Percentiles rank a stretch among this genome's conserved stretches.
Conservation (phyloP, 176 grass and related monocot genomes). For the Saccharum officinarum region DNA sequence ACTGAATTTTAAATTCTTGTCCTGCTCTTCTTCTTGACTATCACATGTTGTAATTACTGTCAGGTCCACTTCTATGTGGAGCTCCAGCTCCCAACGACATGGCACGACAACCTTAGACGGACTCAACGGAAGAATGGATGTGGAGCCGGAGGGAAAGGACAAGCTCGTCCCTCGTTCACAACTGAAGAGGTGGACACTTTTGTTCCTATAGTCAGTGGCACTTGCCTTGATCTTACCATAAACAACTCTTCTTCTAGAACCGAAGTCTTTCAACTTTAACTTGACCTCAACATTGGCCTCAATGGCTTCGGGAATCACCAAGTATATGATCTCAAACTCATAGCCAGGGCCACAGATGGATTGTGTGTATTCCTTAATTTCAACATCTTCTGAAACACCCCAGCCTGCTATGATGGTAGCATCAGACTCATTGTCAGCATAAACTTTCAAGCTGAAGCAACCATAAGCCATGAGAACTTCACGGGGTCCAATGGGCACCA, state of each 20-base stretch:
- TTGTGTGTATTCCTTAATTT: conserved; percentile 5
- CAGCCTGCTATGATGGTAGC: background rate
- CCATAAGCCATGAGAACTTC: background rate
- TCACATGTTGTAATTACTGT: conserved; percentile 6
- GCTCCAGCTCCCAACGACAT: no score
- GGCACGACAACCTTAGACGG: no score
- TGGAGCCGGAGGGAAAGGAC: no score
- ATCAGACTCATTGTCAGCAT: background rate
- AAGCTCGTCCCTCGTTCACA: no score
- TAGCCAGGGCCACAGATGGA: background rate
- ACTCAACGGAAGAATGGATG: no score
- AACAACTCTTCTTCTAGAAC: background rate
- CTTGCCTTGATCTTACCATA: conserved; percentile 12
- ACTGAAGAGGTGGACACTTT: no score
- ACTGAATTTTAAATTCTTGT: background rate
- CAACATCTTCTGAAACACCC: background rate
- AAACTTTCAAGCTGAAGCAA: background rate
- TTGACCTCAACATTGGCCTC: background rate
- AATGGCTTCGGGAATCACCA: background rate
- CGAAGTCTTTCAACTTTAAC: background rate
- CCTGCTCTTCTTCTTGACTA: background rate
- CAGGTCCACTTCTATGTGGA: background rate
- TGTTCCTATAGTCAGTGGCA: background rate
- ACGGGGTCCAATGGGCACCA: background rate
- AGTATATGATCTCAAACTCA: conserved; percentile 21